Conservation (phyloP, 2,329 filamentous ascomycete species). For the Clarireedia monteithiana region DNA sequence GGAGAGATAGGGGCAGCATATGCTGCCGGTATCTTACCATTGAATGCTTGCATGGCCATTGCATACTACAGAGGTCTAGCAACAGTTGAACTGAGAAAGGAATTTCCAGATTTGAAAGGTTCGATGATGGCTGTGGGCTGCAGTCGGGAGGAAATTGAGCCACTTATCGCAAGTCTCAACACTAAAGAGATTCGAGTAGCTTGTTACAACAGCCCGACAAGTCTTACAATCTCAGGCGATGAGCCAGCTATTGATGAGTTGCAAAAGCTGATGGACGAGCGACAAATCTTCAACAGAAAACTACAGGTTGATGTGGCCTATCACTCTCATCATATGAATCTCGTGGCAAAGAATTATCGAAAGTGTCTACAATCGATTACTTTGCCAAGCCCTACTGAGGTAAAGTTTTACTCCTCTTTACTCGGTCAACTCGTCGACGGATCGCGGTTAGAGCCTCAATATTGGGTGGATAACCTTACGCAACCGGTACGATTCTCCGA, state of each 20-base stretch:
- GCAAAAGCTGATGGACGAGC: conserved; percentile 15
- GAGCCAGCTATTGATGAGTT: conserved; percentile 13
- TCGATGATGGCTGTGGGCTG: conserved; percentile 42
- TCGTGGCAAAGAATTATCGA: conserved; percentile 5
- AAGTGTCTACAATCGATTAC: conserved; percentile 2
- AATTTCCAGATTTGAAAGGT: conserved; percentile 31
- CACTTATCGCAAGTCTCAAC: conserved; percentile 2
- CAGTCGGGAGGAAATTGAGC: conserved; percentile 16
- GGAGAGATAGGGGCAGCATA: conserved; percentile 28
- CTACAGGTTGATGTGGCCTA: conserved; percentile 13
- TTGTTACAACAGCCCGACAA: conserved; percentile 22
- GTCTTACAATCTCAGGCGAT: conserved; percentile 22
- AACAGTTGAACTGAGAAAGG: conserved; percentile 25
- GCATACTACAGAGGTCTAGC: conserved; percentile 26
- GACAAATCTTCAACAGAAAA: conserved; percentile 16
- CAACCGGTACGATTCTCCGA: conserved; percentile 37
- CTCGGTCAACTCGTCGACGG: conserved; percentile 22
- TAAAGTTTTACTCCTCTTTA: conserved; percentile 37
- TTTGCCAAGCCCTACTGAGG: conserved; percentile 3
- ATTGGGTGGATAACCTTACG: conserved; percentile 39
- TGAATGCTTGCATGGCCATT: conserved; percentile 19
- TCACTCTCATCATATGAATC: conserved; percentile 9
- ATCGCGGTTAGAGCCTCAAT: conserved; percentile 28
- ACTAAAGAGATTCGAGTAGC: conserved; percentile 21
- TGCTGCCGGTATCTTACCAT: conserved; percentile 18